These are phyloP conservation scores for Silene conica DNA, from an alignment of 148 eudicot genomes.

Conservation along the genomic window DNA sequence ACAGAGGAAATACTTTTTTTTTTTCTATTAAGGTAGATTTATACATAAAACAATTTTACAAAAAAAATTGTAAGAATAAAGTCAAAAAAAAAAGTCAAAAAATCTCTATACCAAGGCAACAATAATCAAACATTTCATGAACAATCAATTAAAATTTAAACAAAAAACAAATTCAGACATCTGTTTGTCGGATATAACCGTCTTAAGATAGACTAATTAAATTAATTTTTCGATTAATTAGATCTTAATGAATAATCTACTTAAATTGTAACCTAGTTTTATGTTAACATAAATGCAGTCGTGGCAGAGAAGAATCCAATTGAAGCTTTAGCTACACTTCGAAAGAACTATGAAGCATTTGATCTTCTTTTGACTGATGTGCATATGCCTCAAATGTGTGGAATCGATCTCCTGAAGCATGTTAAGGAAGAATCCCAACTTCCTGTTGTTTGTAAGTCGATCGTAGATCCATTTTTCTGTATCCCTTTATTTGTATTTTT, in stretches of 20 bases:
- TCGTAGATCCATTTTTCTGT: background rate
- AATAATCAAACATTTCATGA: no score
- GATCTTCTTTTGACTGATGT: conserved; percentile 54
- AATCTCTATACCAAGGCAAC: no score
- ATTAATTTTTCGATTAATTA: background rate
- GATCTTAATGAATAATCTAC: background rate
- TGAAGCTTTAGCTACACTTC: conserved; percentile 41
- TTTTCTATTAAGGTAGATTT: no score
- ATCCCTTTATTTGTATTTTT: no score
- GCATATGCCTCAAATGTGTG: conserved; percentile 70
- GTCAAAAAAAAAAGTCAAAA: no score
- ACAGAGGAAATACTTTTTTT: no score
- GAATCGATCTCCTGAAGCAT: conserved; percentile 43
- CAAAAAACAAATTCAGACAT: no score
- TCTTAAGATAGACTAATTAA: no score
- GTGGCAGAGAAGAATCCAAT: conserved; percentile 35
- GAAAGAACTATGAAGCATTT: conserved; percentile 30
- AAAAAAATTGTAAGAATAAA: no score
- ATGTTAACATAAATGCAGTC: conserved; percentile 29
- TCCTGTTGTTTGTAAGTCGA: conserved; percentile 59
- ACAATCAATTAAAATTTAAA: no score
- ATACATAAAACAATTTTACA: no score
- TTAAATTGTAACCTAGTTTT: background rate
- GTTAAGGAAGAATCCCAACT: conserved; percentile 40
- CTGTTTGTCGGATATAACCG: no score